These are phyloP conservation scores for Aspergillus cristatus DNA, from an alignment of 495 filamentous ascomycete species.

Conservation along the genomic window DNA sequence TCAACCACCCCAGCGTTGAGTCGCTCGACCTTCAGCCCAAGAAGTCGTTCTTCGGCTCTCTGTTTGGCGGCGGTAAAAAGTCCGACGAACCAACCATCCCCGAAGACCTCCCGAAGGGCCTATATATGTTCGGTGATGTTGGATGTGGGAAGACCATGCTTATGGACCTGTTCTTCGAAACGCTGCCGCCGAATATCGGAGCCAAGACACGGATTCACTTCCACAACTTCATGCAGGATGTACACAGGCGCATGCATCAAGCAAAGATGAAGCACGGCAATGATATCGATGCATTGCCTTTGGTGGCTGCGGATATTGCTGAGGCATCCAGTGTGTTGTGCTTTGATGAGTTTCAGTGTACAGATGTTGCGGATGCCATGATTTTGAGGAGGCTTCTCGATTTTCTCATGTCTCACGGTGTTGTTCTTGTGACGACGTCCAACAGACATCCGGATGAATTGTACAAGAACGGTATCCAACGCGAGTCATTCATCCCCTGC, in stretches of 20 bases:
- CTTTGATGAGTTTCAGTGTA: constrained; percentile 99
- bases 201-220: constrained; percentile 96
- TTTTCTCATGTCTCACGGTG: constrained; percentile 87
- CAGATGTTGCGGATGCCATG: constrained; percentile 98
- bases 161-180: constrained; percentile 98
- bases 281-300: constrained; percentile 85
- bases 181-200: constrained; percentile 68
- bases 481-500: constrained; percentile 87
- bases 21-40: constrained; percentile 52
- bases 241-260: constrained; percentile 83
- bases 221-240: constrained; percentile 99
- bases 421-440: constrained; percentile 91
- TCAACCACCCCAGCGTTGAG: constrained; percentile 69
- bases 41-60: constrained; percentile 59
- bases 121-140: constrained; percentile 96
- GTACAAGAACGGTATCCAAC: constrained; percentile 97
- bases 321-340: constrained; percentile 78
- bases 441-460: constrained; percentile 93
- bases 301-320: constrained; percentile 88
- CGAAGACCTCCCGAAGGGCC: constrained; percentile 66
- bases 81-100: constrained; percentile 47
- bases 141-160: constrained; percentile 99
- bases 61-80: constrained; percentile 47
- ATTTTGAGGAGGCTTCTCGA: constrained; percentile 83
- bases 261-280: constrained; percentile 84